Conservation (phyloP, 768 basidiomycete genomes). For the Podaxis pistillaris region DNA sequence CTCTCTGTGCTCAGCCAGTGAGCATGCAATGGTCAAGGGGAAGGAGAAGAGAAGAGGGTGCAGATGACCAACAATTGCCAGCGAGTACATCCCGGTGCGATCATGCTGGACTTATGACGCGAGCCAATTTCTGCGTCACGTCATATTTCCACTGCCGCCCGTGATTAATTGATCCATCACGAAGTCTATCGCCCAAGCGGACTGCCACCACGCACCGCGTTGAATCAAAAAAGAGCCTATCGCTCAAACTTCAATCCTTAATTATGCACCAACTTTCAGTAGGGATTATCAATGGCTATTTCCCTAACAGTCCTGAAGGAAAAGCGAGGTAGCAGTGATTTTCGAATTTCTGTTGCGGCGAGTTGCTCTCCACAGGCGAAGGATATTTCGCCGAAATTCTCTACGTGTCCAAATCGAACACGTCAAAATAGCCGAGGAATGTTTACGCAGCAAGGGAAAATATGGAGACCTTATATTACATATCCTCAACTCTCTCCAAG, state of each 20-base stretch:
- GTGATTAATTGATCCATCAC: background rate
- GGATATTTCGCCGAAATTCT: background rate
- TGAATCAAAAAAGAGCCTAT: too few species aligned
- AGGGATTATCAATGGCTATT: too few species aligned
- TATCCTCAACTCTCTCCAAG: background rate
- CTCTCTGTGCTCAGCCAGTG: background rate
- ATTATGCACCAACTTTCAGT: too few species aligned
- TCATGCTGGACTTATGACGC: background rate
- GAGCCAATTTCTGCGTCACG: slow-evolving; percentile 2
- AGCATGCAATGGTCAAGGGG: background rate
- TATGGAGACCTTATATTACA: background rate
- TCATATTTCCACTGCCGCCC: background rate
- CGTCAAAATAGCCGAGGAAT: background rate
- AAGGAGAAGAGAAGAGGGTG: background rate
- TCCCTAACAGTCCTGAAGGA: too few species aligned
- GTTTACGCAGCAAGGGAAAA: background rate
- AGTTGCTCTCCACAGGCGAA: background rate
- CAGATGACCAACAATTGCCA: slow-evolving; percentile 2
- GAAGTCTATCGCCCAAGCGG: background rate
- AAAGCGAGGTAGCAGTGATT: too few species aligned
- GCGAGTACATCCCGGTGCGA: background rate
- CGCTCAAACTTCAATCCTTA: too few species aligned
- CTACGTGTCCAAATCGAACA: background rate
- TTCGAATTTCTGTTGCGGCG: background rate
- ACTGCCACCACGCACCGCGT: background rate